These are phyloP conservation scores for Chaetomium tenue DNA, from an alignment of 495 filamentous ascomycete species.

Conservation along the genomic window DNA sequence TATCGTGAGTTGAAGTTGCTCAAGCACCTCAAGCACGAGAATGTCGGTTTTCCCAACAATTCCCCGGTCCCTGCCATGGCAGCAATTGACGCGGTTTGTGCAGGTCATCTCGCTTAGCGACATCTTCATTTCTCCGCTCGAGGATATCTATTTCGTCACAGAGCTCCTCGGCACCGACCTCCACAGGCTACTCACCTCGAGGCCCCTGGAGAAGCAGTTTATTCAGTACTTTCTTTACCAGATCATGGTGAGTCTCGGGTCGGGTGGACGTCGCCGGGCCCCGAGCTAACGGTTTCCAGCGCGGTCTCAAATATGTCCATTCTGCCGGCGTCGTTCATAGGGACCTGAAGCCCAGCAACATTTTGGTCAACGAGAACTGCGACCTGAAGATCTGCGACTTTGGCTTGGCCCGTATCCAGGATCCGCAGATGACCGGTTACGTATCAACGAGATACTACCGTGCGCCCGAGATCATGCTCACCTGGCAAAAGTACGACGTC, in stretches of 20 bases:
- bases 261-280: background rate
- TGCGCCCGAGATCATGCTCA: conserved; percentile 99
- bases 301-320: conserved; percentile 98
- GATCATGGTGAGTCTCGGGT: conserved; percentile 68
- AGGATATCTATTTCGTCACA: conserved; percentile 99
- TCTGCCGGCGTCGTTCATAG: conserved; percentile 97
- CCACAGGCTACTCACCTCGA: conserved; percentile 89
- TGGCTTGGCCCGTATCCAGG: conserved; percentile 93
- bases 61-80: background rate
- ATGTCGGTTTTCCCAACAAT: conserved; percentile 56
- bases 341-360: conserved; percentile 97
- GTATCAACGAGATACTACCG: conserved; percentile 98
- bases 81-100: conserved; percentile 19
- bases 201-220: conserved; percentile 97
- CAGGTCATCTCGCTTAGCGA: conserved; percentile 89
- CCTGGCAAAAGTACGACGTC: conserved; percentile 99
- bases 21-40: conserved; percentile 95
- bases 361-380: conserved; percentile 98
- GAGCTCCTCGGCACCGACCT: conserved; percentile 96
- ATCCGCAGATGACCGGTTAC: conserved; percentile 99
- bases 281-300: conserved; percentile 55
- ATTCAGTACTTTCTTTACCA: conserved; percentile 99
- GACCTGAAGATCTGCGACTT: conserved; percentile 99
- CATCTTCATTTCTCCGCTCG: conserved; percentile 98
- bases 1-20: conserved; percentile 96